Percentiles rank a stretch among this genome's conserved stretches.
These are phyloP conservation scores for Parasitella parasitica DNA, from an alignment of 371 early-diverging fungal genomes.

Conservation along the genomic window DNA sequence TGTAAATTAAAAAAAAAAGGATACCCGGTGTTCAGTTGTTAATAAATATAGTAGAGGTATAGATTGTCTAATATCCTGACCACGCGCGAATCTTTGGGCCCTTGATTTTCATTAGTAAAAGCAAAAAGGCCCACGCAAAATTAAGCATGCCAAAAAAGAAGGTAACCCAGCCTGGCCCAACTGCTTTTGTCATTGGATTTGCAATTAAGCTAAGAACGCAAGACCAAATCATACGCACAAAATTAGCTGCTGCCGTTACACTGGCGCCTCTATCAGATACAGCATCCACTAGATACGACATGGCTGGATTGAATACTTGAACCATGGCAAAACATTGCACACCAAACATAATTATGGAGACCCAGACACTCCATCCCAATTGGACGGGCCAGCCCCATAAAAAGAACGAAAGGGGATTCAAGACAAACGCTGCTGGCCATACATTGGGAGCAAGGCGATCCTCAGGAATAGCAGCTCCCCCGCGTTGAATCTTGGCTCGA, in stretches of 20 bases:
- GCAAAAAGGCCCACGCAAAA: slow-evolving; percentile 42
- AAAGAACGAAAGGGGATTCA: slow-evolving; percentile 55
- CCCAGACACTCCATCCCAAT: slow-evolving; percentile 50
- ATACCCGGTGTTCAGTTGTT: background rate
- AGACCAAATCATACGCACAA: slow-evolving; percentile 56
- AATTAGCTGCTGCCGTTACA: slow-evolving; percentile 60
- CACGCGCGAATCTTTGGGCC: slow-evolving; percentile 31
- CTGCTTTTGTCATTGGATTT: slow-evolving; percentile 47
- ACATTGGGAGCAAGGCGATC: slow-evolving; percentile 56
- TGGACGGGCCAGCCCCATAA: slow-evolving; percentile 63
- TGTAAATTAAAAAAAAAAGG: background rate
- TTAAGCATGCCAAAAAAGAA: slow-evolving; percentile 50
- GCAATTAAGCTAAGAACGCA: slow-evolving; percentile 57
- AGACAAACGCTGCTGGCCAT: slow-evolving; percentile 55
- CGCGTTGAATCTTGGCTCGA: slow-evolving; percentile 43
- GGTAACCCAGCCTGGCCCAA: slow-evolving; percentile 42
- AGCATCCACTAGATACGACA: slow-evolving; percentile 57
- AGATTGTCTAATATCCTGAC: slow-evolving; percentile 25
- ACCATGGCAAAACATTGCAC: slow-evolving; percentile 63
- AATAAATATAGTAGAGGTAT: background rate
- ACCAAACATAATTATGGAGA: slow-evolving; percentile 56
- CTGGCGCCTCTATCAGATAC: slow-evolving; percentile 61
- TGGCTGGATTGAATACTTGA: slow-evolving; percentile 50
- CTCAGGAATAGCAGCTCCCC: slow-evolving; percentile 52
- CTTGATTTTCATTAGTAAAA: slow-evolving; percentile 38